Conservation (phyloP, 1,284 basidiomycete genomes). For the Ceraceosorus bombacis region DNA sequence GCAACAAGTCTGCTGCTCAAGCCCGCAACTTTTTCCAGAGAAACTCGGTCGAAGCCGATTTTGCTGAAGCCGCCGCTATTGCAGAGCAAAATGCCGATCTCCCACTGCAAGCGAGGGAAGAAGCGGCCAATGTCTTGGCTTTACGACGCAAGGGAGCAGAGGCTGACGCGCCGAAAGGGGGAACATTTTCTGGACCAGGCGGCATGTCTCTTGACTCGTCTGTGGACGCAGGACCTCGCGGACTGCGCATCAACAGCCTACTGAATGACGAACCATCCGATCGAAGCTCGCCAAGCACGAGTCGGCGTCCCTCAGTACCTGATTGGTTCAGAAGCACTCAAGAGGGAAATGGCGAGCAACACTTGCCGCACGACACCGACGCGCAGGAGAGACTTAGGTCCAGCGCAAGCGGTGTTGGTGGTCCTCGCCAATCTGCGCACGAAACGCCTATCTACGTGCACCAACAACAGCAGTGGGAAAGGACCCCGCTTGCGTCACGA, state of each 20-base stretch:
- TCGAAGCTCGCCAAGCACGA: constrained; percentile 4
- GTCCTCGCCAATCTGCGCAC: too few species aligned
- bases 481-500: too few species aligned
- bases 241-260: constrained; percentile 34
- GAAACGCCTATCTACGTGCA: too few species aligned
- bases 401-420: too few species aligned
- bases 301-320: constrained; percentile 21
- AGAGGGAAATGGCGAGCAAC: too few species aligned
- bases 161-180: constrained; percentile 1
- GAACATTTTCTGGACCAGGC: constrained; percentile 10
- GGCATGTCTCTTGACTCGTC: background rate
- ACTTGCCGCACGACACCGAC: too few species aligned
- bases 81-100: constrained; percentile 27
- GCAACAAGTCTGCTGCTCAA: constrained; percentile 71
- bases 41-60: constrained; percentile 38
- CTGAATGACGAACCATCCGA: constrained; percentile 26
- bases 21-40: constrained; percentile 60
- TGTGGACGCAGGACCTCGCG: constrained; percentile 10
- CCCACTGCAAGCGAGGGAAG: constrained; percentile 21
- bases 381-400: too few species aligned
- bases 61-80: constrained; percentile 33
- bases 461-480: too few species aligned
- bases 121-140: constrained; percentile 18
- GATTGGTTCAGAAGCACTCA: constrained; percentile 22
- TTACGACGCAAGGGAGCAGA: background rate